Conservation (phyloP, 2,329 filamentous ascomycete species). For the Aureobasidium sp. region DNA sequence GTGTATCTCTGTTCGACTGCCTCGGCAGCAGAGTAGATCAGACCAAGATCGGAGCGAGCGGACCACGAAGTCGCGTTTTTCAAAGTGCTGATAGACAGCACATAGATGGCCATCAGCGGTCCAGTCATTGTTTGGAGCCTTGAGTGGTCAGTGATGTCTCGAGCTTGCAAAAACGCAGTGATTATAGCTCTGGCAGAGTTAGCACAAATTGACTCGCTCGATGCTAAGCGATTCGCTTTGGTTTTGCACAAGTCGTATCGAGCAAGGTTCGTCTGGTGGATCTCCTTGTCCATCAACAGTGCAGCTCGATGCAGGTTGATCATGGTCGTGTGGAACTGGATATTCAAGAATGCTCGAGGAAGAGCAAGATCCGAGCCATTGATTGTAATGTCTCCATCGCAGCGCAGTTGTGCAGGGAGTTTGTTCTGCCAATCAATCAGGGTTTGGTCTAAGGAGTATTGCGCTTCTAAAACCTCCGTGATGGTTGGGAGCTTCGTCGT, state of each 20-base stretch:
- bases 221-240: neutral
- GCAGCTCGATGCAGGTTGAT: slow-evolving; percentile 12
- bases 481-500: neutral
- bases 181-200: slow-evolving; percentile 10
- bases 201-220: slow-evolving; percentile 8
- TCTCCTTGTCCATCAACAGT: slow-evolving; percentile 5
- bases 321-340: slow-evolving; percentile 5
- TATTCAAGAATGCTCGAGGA: neutral
- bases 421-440: neutral
- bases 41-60: slow-evolving; percentile 1
- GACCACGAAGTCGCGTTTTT: slow-evolving; percentile 5
- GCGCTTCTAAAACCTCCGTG: neutral
- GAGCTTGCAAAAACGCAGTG: neutral
- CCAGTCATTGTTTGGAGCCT: neutral
- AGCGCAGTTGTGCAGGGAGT: neutral
- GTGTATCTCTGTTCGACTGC: slow-evolving; percentile 8
- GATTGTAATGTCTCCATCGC: slow-evolving; percentile 14
- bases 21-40: slow-evolving; percentile 1
- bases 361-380: slow-evolving; percentile 4
- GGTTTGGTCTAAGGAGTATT: neutral
- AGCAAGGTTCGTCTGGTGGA: slow-evolving; percentile 6
- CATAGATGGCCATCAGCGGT: slow-evolving; percentile 12
- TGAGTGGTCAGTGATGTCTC: neutral
- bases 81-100: neutral
- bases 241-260: neutral